These are phyloP conservation scores for Cenchrus americanus DNA, from an alignment of 176 grass and related monocot genomes.

Conservation along the genomic window DNA sequence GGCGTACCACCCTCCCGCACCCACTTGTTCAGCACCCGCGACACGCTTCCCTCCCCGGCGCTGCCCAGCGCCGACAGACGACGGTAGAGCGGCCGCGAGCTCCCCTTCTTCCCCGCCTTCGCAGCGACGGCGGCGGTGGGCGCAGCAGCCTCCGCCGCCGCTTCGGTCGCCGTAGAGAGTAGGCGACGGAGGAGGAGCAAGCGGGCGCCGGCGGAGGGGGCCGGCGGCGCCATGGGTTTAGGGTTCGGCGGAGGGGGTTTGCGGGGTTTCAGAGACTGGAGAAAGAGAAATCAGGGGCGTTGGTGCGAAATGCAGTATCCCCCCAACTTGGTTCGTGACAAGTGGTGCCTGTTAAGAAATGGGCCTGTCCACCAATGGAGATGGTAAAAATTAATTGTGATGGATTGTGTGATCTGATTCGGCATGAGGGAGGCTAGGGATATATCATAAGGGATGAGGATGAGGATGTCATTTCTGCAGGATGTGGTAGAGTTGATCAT, in stretches of 20 bases:
- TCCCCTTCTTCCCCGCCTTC: neutral
- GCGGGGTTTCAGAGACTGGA: neutral
- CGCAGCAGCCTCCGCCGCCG: neutral
- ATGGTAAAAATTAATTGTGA: too few relatives aligned
- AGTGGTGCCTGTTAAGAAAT: too few relatives aligned
- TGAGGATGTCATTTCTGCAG: too few relatives aligned
- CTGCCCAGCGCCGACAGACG: constrained; percentile 62
- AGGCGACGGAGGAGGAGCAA: constrained; percentile 42
- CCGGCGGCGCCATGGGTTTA: constrained; percentile 49
- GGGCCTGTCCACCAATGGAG: too few relatives aligned
- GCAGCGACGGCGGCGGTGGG: neutral
- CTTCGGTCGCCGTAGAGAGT: constrained; percentile 28
- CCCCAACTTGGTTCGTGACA: too few relatives aligned
- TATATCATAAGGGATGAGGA: too few relatives aligned
- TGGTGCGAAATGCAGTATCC: neutral
- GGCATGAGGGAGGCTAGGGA: too few relatives aligned
- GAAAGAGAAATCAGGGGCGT: neutral
- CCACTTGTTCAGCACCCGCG: constrained; percentile 67
- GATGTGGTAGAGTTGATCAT: too few relatives aligned
- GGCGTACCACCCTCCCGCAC: constrained; percentile 46
- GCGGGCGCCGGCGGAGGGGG: constrained; percentile 29
- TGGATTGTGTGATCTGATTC: too few relatives aligned
- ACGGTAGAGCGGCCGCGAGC: constrained; percentile 45
- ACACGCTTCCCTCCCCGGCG: constrained; percentile 54
- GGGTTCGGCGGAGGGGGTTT: constrained; percentile 12